Evolutionary conservation across 345 rosid species (phyloP).

Genomic region (Bruguiera gymnorhiza): DNA sequence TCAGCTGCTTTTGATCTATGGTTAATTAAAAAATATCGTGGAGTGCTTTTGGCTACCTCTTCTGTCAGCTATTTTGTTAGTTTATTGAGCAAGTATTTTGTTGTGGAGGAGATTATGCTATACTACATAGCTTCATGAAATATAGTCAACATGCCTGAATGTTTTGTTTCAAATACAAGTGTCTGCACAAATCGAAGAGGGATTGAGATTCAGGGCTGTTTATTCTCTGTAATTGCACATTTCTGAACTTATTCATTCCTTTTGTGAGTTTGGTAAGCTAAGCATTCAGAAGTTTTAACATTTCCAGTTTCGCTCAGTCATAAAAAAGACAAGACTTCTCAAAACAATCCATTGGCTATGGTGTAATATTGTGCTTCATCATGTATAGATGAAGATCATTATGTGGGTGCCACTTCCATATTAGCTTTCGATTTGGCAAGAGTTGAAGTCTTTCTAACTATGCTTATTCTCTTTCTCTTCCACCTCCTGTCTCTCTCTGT

Average conservation of each 20-base stretch:
- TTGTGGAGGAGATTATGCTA: too few species aligned
- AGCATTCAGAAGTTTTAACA: background rate
- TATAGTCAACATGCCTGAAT: too few species aligned
- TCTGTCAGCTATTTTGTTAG: too few species aligned
- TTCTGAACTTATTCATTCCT: background rate
- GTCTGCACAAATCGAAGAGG: too few species aligned
- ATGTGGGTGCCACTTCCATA: too few species aligned
- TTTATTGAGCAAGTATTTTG: too few species aligned
- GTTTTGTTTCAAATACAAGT: too few species aligned
- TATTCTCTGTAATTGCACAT: background rate
- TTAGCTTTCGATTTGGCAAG: background rate
- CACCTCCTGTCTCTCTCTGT: too few species aligned
- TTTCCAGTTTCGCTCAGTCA: background rate
- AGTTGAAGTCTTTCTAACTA: background rate
- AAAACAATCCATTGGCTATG: background rate
- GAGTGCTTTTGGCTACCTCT: background rate
- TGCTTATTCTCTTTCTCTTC: too few species aligned
- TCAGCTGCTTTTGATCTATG: conserved; percentile 5
- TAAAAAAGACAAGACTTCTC: background rate
- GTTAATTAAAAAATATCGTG: background rate
- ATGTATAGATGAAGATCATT: background rate
- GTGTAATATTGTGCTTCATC: background rate
- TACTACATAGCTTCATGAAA: too few species aligned
- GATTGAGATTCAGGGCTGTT: too few species aligned
- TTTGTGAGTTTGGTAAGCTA: background rate